phyloP scores from a whole-genome alignment of 2,329 filamentous ascomycete genomes.

The Diaporthe velutina region DNA sequence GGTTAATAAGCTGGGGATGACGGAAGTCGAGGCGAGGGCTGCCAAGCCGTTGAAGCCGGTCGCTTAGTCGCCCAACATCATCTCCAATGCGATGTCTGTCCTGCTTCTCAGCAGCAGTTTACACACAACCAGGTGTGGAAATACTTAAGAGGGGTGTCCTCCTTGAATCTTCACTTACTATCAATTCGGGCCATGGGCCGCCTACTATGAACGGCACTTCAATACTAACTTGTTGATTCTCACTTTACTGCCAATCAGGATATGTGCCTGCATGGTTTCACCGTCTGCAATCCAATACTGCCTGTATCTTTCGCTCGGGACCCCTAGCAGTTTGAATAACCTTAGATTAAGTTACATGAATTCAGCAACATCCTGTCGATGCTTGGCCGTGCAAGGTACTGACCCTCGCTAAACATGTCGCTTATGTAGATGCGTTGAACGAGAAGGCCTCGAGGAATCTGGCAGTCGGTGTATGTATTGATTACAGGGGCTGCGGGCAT shows the following conservation, averaged over 20 bases:
- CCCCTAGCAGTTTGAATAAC: neutral
- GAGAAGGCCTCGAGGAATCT: neutral
- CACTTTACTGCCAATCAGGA: neutral
- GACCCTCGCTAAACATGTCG: too few species aligned
- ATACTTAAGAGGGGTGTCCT: neutral
- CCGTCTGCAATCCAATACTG: neutral
- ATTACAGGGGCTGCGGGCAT: neutral
- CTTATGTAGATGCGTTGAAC: neutral
- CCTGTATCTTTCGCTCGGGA: neutral
- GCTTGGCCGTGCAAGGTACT: neutral
- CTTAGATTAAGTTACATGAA: neutral
- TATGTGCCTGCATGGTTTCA: neutral
- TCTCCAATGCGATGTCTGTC: neutral
- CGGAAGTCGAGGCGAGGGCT: slow-evolving; percentile 17
- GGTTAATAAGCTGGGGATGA: slow-evolving; percentile 32
- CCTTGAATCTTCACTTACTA: too few species aligned
- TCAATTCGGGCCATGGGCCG: neutral
- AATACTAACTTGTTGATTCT: neutral
- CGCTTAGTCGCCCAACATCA: slow-evolving; percentile 8
- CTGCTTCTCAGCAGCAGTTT: neutral
- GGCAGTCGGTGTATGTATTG: neutral
- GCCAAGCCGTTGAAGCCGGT: slow-evolving; percentile 15
- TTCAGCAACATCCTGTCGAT: neutral
- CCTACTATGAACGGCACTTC: too few species aligned
- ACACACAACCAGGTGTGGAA: neutral